Evolutionary conservation across 805 yeast genomes (phyloP), one percentile per base, ranked within the genome.

Genomic region (Cyberlindnera euphorbiae): DNA sequence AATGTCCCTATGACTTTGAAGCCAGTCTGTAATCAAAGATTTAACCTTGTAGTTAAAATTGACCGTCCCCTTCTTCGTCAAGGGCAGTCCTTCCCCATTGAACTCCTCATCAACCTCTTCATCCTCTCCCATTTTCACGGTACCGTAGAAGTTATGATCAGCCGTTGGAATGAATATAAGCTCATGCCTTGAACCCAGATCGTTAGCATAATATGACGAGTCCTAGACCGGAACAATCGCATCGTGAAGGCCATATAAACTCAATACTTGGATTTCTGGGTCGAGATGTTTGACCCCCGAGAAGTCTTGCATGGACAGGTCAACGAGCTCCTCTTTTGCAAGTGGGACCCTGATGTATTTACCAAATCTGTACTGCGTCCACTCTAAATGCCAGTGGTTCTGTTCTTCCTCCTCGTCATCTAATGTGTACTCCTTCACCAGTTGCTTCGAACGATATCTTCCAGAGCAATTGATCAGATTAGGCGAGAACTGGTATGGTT

Each of bases 101-200:
- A 44, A 47, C 21, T 37, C 40, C 3, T 16, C 40, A 49, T 62
- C 30, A 35, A 52, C 49, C 12, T 53, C 68, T 15, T 60, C 62
- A 15, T 60, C 50, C n/a, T n/a, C n/a, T n/a, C n/a, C n/a, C 33
- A 71, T 63, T 5, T 45, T 59, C 4, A 56, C 50, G 0, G 53
- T 46, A 0, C 93, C 90, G 52, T 72, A 82, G 53, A 71, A 88
- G 50, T 83, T 85, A 58, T 89, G 97, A 54, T 86, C 89, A 0
- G 95, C 96, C 29, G 66, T 67, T 1, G 73, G 73, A 8, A 89
- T 64, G 9, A 85, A 56, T 24, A 66, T 64, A 36, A 87, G 61
- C 5, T 68, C 62, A 47, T 82, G 80, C 13, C 88, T 73, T 4
- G 53, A 50, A 3, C 66, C 69, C 32, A 88, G 71, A 7, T 62